These are phyloP conservation scores for Polyporus tsugae DNA, from an alignment of 1,284 basidiomycete genomes.

Conservation along the genomic window DNA sequence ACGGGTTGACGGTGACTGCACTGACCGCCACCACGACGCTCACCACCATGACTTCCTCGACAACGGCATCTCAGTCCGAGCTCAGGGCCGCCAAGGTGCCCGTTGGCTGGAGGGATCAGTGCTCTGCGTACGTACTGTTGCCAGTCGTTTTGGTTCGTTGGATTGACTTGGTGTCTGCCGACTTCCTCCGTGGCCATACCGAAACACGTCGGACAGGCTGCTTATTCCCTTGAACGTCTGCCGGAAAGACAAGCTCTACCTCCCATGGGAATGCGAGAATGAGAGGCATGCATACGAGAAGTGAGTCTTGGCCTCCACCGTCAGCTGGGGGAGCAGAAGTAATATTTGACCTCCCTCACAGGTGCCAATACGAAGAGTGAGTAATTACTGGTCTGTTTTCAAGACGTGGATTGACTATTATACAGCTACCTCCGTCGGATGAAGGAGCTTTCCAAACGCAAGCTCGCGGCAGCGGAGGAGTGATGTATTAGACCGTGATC, in stretches of 20 bases:
- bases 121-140: conserved; percentile 79
- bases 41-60: conserved; percentile 67
- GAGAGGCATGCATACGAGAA: conserved; percentile 82
- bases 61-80: conserved; percentile 86
- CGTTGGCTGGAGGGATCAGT: conserved; percentile 88
- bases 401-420: neutral
- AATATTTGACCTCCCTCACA: conserved; percentile 40
- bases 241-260: conserved; percentile 74
- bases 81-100: conserved; percentile 82
- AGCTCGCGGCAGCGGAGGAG: conserved; percentile 63
- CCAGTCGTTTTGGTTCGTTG: neutral
- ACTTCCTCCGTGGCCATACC: conserved; percentile 2
- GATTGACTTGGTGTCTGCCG: conserved; percentile 1
- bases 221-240: conserved; percentile 89
- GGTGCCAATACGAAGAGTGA: conserved; percentile 92
- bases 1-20: neutral
- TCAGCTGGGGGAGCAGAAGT: neutral
- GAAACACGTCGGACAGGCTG: conserved; percentile 57
- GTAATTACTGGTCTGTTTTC: conserved; percentile 42
- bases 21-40: conserved; percentile 13
- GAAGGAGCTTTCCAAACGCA: conserved; percentile 80
- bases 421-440: conserved; percentile 84
- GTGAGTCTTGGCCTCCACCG: conserved; percentile 52
- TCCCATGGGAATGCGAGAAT: conserved; percentile 87
- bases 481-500: conserved; percentile 24